Evolutionary conservation across 805 yeast species (phyloP), one percentile per base, ranked within the genome.

Genomic region (Saccharomycopsis sp.): DNA sequence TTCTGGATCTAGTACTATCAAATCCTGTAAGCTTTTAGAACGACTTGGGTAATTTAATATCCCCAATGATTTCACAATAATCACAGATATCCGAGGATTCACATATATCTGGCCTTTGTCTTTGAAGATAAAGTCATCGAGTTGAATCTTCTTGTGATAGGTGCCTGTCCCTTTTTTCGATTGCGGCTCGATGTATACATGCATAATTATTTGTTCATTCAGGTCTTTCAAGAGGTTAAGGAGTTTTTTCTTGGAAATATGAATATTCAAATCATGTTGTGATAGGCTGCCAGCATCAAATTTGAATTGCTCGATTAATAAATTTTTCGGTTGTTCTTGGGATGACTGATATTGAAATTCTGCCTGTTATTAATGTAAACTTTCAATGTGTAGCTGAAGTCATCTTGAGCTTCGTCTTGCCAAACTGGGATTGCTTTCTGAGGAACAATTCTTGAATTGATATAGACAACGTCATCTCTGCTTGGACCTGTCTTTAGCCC

Each of bases 381-480:
- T 23, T 23, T 16, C 34, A 45, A 2, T 22, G 40, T 39, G 28
- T 26, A 31, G 35, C 35, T 8, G 13, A 13, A 13, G 11, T 26
- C 29, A n/a, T n/a, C n/a, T n/a, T n/a, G n/a, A 20, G 20, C n/a
- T 11, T 39, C 20, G n/a, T 24, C 22, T 29, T 14, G 11, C 50
- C 50, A 47, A 4, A 47, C 16, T 8, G 50, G 50, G 4, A 47
- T 20, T 11, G 38, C 11, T 24, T 47, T 47, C 32, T 38, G 44
- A 11, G 50, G 50, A 11, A 23, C 11, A 9, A 47, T 22, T 22
- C 39, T 37, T 9, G 47, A 43, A 27, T 47, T 47, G 28, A 47
- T 47, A 23, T 47, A 47, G 7, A 28, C 23, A 17, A 47, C 6
- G 28, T 47, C 50, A 23, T 47, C 35, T 39, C 28, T 35, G n/a